Evolutionary conservation across 2,329 filamentous ascomycete genomes (phyloP).

Genomic region (Dactylonectria macrodidyma): DNA sequence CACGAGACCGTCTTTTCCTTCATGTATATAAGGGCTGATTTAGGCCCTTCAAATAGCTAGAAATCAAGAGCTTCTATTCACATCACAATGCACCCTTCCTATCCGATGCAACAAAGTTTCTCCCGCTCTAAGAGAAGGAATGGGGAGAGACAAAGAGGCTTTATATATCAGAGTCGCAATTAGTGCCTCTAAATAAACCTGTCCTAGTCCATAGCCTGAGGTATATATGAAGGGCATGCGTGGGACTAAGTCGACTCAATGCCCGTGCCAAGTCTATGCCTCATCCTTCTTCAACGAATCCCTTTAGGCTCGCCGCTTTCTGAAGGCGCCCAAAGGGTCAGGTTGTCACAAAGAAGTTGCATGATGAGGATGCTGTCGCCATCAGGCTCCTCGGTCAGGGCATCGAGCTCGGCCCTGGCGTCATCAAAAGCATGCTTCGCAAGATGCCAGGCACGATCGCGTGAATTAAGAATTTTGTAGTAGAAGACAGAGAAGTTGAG

Average conservation of each 20-base stretch:
- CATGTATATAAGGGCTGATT: too few species aligned
- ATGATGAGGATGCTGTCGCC: conserved; percentile 99
- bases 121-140: not conserved
- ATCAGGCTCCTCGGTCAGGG: conserved; percentile 97
- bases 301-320: conserved; percentile 85
- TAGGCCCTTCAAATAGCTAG: too few species aligned
- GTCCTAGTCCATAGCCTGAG: too few species aligned
- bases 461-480: conserved; percentile 99
- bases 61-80: too few species aligned
- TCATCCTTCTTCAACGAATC: conserved; percentile 36
- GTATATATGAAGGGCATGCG: too few species aligned
- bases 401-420: conserved; percentile 98
- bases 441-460: conserved; percentile 96
- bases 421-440: conserved; percentile 99
- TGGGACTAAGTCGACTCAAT: too few species aligned
- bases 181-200: too few species aligned
- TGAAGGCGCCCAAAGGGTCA: conserved; percentile 97
- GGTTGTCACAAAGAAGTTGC: conserved; percentile 98
- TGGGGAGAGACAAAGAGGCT: not conserved
- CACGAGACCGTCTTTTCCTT: too few species aligned
- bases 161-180: not conserved
- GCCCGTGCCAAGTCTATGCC: too few species aligned
- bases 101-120: too few species aligned
- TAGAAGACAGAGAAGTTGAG: conserved; percentile 99
- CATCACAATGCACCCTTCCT: too few species aligned